Base-by-base conservation (phyloP, 1,139 yeast genomes). In the Blastobotrys arbuscula region DNA sequence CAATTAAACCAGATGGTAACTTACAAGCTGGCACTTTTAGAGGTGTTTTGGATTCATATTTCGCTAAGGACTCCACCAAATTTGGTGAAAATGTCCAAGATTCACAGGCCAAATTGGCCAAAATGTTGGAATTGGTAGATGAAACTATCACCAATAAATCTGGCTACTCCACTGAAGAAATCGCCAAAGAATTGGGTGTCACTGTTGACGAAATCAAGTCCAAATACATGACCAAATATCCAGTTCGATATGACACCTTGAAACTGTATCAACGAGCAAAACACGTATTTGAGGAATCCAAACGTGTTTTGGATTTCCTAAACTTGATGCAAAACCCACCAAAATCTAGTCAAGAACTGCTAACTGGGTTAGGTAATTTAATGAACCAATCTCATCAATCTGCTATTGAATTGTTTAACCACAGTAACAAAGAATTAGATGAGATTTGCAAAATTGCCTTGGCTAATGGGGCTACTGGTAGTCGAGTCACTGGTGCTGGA, bases 401-500 rank as follows among this genome's bases (percentile, higher is more conserved):
- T 5, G 74, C 79, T 44, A 67, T 72, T 38, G 57, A 66, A 19
- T 66, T 73, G 44, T 78, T 74, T 64, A 75, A 79, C 50, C 78
- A 84, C 50, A 79, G 87, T 2, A 75, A 76, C 52, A 72, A 71
- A 15, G 81, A 74, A 54, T 74, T 78, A 50, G 80, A 78, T 50
- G 66, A 66, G 9, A 66, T 83, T 35, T 78, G 84, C 61, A 50
- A 58, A 12, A 74, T 82, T 54, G 87, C 86, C 2, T 64, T 71
- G 23, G 62, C 59, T 3, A 72, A 76, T 53, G 89, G 89, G 4
- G 71, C 87, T 1, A 72, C 67, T 52, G 89, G 89, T 23, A 78
- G 87, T 3, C 73, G 90, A 55, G 76, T 82, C 35, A 83, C 90
- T 8, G 90, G 90, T 38, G 89, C 90, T n/a, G 90, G 89, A 9